Conservation (phyloP, 192 early-diverging fungal species). For the Linnemannia exigua region DNA sequence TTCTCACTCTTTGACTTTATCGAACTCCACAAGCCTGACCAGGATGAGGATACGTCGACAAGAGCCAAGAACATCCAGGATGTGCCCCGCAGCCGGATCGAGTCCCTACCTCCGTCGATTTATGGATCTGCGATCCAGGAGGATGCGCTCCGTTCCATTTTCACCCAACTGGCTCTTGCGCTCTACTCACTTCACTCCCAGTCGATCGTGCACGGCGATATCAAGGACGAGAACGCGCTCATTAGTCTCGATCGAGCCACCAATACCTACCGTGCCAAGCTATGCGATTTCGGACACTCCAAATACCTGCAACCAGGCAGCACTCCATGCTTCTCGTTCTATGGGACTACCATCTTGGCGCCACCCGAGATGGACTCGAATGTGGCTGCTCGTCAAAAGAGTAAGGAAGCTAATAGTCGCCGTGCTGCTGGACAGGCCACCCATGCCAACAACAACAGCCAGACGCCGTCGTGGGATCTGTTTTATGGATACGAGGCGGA, state of each 20-base stretch:
- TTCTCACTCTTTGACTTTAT: conserved; percentile 46
- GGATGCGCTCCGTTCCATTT: conserved; percentile 34
- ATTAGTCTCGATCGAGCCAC: conserved; percentile 21
- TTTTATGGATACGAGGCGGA: conserved; percentile 44
- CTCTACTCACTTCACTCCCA: conserved; percentile 29
- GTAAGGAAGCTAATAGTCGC: conserved; percentile 9
- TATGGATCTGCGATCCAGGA: conserved; percentile 28
- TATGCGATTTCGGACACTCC: conserved; percentile 47
- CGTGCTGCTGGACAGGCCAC: conserved; percentile 3
- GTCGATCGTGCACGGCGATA: conserved; percentile 33
- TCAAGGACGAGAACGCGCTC: conserved; percentile 47
- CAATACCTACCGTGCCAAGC: conserved; percentile 28
- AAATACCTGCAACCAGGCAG: conserved; percentile 28
- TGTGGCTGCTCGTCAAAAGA: conserved; percentile 26
- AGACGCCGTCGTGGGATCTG: conserved; percentile 24
- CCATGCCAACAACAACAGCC: conserved; percentile 5
- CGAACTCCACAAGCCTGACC: conserved; percentile 26
- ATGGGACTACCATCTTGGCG: conserved; percentile 33
- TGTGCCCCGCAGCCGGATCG: not conserved
- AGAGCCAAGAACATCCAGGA: conserved; percentile 37
- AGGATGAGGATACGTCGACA: conserved; percentile 38
- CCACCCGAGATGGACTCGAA: conserved; percentile 44
- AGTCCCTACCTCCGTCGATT: conserved; percentile 15
- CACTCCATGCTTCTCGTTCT: conserved; percentile 30
- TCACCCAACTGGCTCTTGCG: conserved; percentile 30